These are phyloP conservation scores for Dunaliella sp. DNA, from an alignment of 139 green algal species.

Conservation along the genomic window DNA sequence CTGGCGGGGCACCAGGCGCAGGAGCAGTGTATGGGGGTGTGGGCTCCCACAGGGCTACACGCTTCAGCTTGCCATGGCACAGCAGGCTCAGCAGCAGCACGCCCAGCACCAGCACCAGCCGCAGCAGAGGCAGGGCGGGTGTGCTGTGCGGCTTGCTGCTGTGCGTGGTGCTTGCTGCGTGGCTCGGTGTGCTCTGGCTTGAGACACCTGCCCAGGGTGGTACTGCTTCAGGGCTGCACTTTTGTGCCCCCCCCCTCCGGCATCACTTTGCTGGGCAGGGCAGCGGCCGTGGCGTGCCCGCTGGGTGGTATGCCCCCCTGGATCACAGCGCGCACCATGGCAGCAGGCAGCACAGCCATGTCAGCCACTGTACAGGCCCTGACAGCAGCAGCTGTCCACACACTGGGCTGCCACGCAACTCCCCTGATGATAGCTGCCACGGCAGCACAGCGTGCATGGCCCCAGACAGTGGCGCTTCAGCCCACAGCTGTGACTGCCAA, in stretches of 20 bases:
- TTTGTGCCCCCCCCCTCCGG: no score
- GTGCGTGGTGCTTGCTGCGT: not conserved
- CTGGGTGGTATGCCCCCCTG: not conserved
- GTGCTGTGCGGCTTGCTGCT: not conserved
- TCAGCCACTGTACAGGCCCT: no score
- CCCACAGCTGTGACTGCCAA: no score
- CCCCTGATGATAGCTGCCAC: no score
- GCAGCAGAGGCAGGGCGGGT: not conserved
- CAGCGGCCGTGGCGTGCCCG: not conserved
- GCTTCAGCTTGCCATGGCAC: no score
- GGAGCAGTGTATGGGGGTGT: not conserved
- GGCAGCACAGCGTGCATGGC: no score
- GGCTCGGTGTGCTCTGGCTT: not conserved
- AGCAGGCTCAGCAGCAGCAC: not conserved
- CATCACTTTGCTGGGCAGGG: not conserved
- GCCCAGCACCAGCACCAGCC: not conserved
- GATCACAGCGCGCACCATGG: no score
- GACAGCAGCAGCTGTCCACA: no score
- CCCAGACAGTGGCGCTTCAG: no score
- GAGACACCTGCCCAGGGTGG: no score
- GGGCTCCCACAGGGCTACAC: no score
- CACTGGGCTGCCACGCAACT: no score
- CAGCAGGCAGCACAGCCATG: not conserved
- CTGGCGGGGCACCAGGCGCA: not conserved
- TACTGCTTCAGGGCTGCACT: not conserved